phyloP scores from a whole-genome alignment of 2,329 filamentous ascomycete species.

The Alternaria sp. region DNA sequence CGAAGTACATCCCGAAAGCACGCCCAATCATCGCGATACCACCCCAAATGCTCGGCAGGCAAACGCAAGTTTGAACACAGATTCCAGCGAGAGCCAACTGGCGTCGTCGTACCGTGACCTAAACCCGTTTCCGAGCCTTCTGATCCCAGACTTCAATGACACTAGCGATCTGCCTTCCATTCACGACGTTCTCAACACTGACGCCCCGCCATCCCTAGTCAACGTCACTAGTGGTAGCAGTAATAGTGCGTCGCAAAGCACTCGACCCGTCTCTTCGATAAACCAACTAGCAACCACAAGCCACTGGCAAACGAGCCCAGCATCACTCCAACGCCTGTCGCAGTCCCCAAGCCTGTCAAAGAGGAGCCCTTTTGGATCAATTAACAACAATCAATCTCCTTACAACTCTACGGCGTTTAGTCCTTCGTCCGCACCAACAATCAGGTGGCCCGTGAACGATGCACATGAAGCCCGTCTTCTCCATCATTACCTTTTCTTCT shows the following conservation, averaged over 20 bases:
- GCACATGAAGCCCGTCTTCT: conserved; percentile 39
- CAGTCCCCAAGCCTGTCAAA: conserved; percentile 16
- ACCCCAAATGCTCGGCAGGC: conserved; percentile 14
- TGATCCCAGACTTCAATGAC: conserved; percentile 20
- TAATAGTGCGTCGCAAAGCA: conserved; percentile 10
- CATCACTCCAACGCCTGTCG: conserved; percentile 20
- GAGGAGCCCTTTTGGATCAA: conserved; percentile 26
- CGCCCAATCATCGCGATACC: conserved; percentile 7
- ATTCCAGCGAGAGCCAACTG: conserved; percentile 4
- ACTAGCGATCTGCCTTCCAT: conserved; percentile 29
- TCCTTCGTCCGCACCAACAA: conserved; percentile 29
- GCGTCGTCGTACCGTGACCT: conserved; percentile 13
- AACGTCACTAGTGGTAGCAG: not conserved
- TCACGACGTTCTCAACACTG: conserved; percentile 26
- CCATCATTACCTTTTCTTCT: conserved; percentile 44
- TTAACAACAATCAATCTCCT: conserved; percentile 33
- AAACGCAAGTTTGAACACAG: not conserved
- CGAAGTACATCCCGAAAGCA: conserved; percentile 14
- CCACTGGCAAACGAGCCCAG: conserved; percentile 24
- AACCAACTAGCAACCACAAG: conserved; percentile 16
- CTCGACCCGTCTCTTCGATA: conserved; percentile 14
- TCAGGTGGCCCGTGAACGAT: conserved; percentile 38
- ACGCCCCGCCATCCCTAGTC: conserved; percentile 16
- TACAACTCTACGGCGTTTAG: conserved; percentile 40
- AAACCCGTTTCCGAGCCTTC: conserved; percentile 19